Conservation (phyloP, 257 asterid species). For the Scutellaria baicalensis region DNA sequence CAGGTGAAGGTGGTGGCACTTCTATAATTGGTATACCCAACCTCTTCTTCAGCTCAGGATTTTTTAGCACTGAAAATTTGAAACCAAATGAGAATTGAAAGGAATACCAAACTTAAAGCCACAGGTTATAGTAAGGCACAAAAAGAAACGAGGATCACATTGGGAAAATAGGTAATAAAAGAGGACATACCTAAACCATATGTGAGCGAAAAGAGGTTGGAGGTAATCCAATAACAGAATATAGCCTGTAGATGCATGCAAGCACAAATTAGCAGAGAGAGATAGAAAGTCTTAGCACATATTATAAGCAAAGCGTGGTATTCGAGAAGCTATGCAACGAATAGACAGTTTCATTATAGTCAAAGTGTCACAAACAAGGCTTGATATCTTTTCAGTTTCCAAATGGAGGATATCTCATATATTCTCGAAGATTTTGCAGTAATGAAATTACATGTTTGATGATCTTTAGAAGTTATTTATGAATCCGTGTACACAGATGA, state of each 20-base stretch:
- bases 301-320: too few relatives aligned
- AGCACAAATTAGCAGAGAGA: background rate
- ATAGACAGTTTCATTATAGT: background rate
- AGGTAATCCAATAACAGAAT: constrained; percentile 88
- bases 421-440: background rate
- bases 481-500: background rate
- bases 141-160: background rate
- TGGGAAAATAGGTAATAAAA: background rate
- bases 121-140: background rate
- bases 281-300: too few relatives aligned
- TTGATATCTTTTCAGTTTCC: background rate
- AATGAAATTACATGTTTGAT: background rate
- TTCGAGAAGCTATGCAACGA: too few relatives aligned
- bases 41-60: constrained; percentile 58
- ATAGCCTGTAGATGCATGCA: constrained; percentile 53
- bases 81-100: background rate
- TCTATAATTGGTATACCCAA: constrained; percentile 60
- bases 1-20: constrained; percentile 23
- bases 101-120: background rate
- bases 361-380: background rate
- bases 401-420: background rate
- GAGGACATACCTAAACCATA: constrained; percentile 66
- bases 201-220: constrained; percentile 73
- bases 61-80: constrained; percentile 49
- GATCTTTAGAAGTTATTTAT: background rate